A percentile compares a stretch with the other conserved stretches of the same genome.
phyloP scores from a whole-genome alignment of 768 basidiomycete species.

The Psilocybe tampanensis region DNA sequence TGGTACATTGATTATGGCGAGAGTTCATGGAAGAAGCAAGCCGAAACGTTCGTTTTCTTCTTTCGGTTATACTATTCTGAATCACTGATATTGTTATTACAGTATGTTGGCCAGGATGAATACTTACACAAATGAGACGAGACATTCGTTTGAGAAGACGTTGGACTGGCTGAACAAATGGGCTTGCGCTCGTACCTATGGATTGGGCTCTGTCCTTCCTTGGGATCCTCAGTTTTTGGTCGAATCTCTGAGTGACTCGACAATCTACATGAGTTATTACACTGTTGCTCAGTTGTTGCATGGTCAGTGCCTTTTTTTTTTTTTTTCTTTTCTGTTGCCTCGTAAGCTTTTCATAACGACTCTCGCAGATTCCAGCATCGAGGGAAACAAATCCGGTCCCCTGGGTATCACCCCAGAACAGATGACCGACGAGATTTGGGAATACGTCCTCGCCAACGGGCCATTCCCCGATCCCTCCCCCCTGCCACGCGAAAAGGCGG shows the following conservation, averaged over 20 bases:
- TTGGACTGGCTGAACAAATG: constrained; percentile 97
- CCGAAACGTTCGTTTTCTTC: constrained; percentile 66
- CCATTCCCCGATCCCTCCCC: constrained; percentile 72
- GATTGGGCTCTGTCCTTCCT: constrained; percentile 91
- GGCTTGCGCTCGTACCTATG: constrained; percentile 99
- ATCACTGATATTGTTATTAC: constrained; percentile 11
- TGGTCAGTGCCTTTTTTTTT: too few species aligned
- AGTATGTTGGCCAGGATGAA: constrained; percentile 87
- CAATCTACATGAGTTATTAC: constrained; percentile 98
- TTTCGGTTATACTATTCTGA: background rate
- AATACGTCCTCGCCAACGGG: constrained; percentile 84
- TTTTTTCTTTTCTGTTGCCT: background rate
- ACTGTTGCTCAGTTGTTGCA: constrained; percentile 92
- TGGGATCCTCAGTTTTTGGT: constrained; percentile 98
- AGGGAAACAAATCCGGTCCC: constrained; percentile 79
- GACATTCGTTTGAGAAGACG: constrained; percentile 89
- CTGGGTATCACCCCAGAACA: constrained; percentile 86
- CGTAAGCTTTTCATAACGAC: background rate
- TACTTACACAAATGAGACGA: constrained; percentile 88
- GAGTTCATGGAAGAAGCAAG: constrained; percentile 80
- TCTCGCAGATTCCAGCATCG: constrained; percentile 62
- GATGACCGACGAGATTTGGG: constrained; percentile 98
- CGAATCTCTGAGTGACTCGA: constrained; percentile 96
- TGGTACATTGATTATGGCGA: constrained; percentile 99
- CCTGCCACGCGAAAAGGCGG: constrained; percentile 74